Evolutionary conservation across 2,329 filamentous ascomycete genomes (phyloP).

Genomic region (Akanthomyces uredinophilus): DNA sequence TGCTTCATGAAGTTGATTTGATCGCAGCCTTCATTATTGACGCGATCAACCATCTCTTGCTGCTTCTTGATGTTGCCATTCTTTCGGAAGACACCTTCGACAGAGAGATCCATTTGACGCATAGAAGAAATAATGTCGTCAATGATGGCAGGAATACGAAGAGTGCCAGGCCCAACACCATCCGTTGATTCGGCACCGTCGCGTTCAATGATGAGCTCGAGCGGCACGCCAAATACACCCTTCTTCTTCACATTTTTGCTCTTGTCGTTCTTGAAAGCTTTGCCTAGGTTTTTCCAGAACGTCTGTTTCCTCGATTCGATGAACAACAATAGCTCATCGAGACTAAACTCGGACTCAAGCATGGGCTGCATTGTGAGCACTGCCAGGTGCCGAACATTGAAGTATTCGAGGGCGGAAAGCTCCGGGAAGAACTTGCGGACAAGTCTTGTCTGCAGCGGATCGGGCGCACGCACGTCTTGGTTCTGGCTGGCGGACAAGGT

Average conservation of each 20-base stretch:
- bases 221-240: slow-evolving; percentile 83
- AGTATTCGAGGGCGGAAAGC: slow-evolving; percentile 90
- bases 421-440: slow-evolving; percentile 91
- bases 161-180: slow-evolving; percentile 83
- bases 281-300: slow-evolving; percentile 98
- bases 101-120: slow-evolving; percentile 98
- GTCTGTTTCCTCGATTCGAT: slow-evolving; percentile 89
- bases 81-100: slow-evolving; percentile 97
- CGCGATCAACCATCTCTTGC: slow-evolving; percentile 76
- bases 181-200: slow-evolving; percentile 98
- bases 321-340: slow-evolving; percentile 85
- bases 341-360: slow-evolving; percentile 82
- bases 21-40: slow-evolving; percentile 82
- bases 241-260: slow-evolving; percentile 79
- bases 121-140: slow-evolving; percentile 92
- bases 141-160: slow-evolving; percentile 89
- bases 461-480: slow-evolving; percentile 45
- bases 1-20: slow-evolving; percentile 82
- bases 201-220: slow-evolving; percentile 85
- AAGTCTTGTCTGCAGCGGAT: slow-evolving; percentile 49
- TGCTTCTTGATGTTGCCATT: slow-evolving; percentile 97
- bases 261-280: slow-evolving; percentile 86
- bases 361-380: slow-evolving; percentile 93
- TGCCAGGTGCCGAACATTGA: slow-evolving; percentile 92
- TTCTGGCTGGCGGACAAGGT: slow-evolving; percentile 52